Base-by-base conservation (phyloP, 2,329 filamentous ascomycete genomes). In the Aspergillus aculeatus region DNA sequence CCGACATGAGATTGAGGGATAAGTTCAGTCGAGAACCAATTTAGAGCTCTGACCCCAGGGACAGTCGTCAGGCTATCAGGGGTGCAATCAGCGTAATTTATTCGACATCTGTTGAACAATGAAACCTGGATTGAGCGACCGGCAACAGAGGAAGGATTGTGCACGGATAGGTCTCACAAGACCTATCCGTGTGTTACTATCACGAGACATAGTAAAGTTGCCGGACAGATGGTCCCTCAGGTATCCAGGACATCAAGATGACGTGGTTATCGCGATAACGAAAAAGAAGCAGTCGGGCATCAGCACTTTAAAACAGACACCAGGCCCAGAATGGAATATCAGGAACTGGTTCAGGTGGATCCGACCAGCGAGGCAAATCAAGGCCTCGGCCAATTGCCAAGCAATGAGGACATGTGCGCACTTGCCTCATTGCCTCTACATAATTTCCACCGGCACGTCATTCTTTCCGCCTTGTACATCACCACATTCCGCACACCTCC, bases 391-490 rank as follows among this genome's bases (percentile, higher is more conserved):
- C 38, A 44, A 44, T 44, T 29, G 38, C 38, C n/a, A 44, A 44
- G 38, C 38, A 44, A 44, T 44, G 38, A 44, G 53, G 41, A 19
- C 52, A 55, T 55, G 53, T 48, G 53, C 47, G 53, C 41, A 55
- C 41, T 47, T 55, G 53, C 53, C 44, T 7, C 14, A 44, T n/a
- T 44, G 14, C 16, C 14, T 44, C 38, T 44, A 44, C 26, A 16
- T 29, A 10, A 26, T 32, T 54, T n/a, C 32, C 29, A 21, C 52
- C 12, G n/a, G 38, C 41, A 35, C 52, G n/a, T n/a, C 38, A 19
- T 47, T 19, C 44, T 6, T 14, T 12, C 5, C 3, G 24, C 38
- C 4, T 7, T 35, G 5, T 14, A 6, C 1, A 48, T 48, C 53
- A 21, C 41, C 9, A 23, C 29, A 2, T 19, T 44, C 16, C 16